phyloP scores from a whole-genome alignment of 371 early-diverging fungal genomes.

The Entomophthora muscae region DNA sequence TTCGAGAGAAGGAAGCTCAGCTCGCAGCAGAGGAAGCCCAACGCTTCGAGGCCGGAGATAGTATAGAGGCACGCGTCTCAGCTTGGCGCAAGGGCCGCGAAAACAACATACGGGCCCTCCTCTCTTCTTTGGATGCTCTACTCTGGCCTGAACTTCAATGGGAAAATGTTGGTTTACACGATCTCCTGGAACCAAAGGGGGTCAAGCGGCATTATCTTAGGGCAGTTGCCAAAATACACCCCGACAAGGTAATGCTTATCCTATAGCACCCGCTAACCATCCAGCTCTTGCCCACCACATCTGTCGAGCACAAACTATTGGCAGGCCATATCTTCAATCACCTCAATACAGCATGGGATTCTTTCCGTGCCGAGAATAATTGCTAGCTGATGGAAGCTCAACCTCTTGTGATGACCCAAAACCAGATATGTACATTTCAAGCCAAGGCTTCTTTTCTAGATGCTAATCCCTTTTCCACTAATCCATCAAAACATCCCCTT shows the following conservation, averaged over 20 bases:
- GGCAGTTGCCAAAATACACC: conserved; percentile 85
- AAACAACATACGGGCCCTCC: conserved; percentile 69
- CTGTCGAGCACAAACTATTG: conserved; percentile 65
- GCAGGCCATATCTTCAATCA: conserved; percentile 75
- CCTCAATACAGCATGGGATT: conserved; percentile 89
- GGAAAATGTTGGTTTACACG: conserved; percentile 57
- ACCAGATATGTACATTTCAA: too few relatives aligned
- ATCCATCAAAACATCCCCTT: too few relatives aligned
- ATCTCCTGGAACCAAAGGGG: conserved; percentile 62
- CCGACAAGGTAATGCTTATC: conserved; percentile 61
- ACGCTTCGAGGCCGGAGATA: conserved; percentile 49
- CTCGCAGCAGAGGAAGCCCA: conserved; percentile 61
- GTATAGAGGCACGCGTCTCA: conserved; percentile 46
- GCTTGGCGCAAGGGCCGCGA: conserved; percentile 78
- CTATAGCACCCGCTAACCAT: background rate
- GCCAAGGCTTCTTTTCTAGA: too few relatives aligned
- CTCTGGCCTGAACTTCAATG: conserved; percentile 60
- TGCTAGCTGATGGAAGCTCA: too few relatives aligned
- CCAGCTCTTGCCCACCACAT: conserved; percentile 29
- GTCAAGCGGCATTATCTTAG: conserved; percentile 86
- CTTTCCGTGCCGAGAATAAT: conserved; percentile 57
- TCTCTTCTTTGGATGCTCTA: conserved; percentile 63
- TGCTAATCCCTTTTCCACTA: too few relatives aligned
- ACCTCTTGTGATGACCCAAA: too few relatives aligned
- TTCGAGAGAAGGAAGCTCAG: conserved; percentile 50